Base-by-base conservation (phyloP, 352 stramenopile genomes). In the Phytophthora citrophthora region DNA sequence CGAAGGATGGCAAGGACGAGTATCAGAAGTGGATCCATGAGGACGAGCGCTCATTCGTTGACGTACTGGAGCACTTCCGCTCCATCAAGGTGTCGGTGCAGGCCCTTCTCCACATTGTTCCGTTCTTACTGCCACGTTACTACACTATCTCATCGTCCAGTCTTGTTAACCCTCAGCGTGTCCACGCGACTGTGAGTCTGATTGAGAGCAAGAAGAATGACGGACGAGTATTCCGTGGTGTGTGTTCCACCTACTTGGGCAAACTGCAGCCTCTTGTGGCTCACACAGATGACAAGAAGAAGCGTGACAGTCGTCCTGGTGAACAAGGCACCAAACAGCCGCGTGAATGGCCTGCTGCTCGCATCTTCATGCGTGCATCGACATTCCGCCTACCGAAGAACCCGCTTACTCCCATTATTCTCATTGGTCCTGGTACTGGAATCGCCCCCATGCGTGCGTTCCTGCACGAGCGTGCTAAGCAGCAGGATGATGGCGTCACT, bases 91-190 rank as follows among this genome's bases (percentile, higher is more conserved):
- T 94, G 7, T 75, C 85, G 4, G 55, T 94, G 13, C 67, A 81
- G 36, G 95, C 98, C 45, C 74, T 99, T n/a, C 76, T 94, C 27
- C 78, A 97, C 52, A 61, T 99, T 18, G 89, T 97, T 46, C 97
- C 97, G 16, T 92, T 91, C 61, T 70, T 99, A 18, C 79, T 97
- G 67, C 96, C 97, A 15, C 90, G 98, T 7, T 98, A 98, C 71
- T 99, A 99, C 77, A 99, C 98, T 10, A 99, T 99, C 65, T 97
- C 95, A 29, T 99, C 96, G 4, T 99, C 93, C 10, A 94, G 91
- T 40, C 77, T 88, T 36, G 86, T 97, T 3, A 89, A 97, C 70
- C 95, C 96, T 5, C 87, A 92, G 44, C 85, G 82, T 16, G 86
- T 99, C 27, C 95, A 99, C 69, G 76, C 98, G 43, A 99, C 97